These are phyloP conservation scores for Vitis riparia DNA, from an alignment of 164 flowering plant species.

Conservation along the genomic window DNA sequence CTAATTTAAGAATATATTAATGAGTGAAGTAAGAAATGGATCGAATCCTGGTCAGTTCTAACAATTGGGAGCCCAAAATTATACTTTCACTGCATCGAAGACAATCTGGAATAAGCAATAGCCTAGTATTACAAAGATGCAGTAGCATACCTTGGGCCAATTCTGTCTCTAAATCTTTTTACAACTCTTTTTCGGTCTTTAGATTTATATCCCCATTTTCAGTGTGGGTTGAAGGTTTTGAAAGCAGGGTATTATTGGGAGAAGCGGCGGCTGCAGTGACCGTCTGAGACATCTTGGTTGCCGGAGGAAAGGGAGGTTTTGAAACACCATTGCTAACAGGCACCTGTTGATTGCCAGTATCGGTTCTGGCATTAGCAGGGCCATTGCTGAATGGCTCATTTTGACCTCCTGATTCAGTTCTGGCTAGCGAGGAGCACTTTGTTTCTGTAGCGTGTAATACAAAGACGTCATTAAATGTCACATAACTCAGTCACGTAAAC, in stretches of 20 bases:
- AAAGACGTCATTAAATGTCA: neutral
- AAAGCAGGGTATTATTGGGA: constrained; percentile 25
- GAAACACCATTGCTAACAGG: constrained; percentile 39
- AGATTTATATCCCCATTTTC: constrained; percentile 44
- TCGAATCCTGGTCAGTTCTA: constrained; percentile 20
- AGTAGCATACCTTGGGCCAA: constrained; percentile 21
- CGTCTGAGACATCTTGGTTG: constrained; percentile 25
- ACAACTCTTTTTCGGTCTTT: constrained; percentile 37
- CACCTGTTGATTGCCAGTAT: constrained; percentile 30
- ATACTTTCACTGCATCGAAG: constrained; percentile 13
- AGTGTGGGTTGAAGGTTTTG: constrained; percentile 27
- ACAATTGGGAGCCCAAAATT: constrained; percentile 14
- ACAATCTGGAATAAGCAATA: constrained; percentile 11
- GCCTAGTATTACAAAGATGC: constrained; percentile 24
- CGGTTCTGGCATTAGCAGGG: constrained; percentile 24
- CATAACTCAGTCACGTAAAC: neutral
- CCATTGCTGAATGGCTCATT: constrained; percentile 28
- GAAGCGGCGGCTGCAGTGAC: constrained; percentile 21
- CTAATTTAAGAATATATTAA: constrained; percentile 10
- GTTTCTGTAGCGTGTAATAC: constrained; percentile 40
- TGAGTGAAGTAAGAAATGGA: constrained; percentile 12
- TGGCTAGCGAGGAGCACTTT: constrained; percentile 56
- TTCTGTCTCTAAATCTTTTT: constrained; percentile 18
- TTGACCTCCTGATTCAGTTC: constrained; percentile 33
- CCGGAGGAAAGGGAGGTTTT: constrained; percentile 27